phyloP scores from a whole-genome alignment of 2,329 filamentous ascomycete species.

The Aurifilum marmelostoma region DNA sequence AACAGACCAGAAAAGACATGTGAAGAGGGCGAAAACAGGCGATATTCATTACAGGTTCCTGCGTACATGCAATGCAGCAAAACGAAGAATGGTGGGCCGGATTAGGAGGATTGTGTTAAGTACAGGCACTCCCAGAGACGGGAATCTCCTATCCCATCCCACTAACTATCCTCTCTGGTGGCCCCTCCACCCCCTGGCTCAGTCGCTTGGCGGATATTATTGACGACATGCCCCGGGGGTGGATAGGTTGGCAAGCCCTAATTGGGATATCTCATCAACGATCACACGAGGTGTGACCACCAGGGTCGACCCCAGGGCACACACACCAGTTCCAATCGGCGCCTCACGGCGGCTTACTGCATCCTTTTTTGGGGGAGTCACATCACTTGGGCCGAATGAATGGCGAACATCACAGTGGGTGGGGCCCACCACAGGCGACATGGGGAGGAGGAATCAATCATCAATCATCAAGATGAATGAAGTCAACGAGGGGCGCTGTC shows the following conservation, averaged over 20 bases:
- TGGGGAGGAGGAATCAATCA: neutral
- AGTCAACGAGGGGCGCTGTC: neutral
- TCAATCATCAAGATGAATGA: neutral
- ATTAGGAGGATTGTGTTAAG: neutral
- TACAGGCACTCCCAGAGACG: neutral
- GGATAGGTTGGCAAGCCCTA: neutral
- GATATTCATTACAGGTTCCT: neutral
- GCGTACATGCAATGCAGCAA: neutral
- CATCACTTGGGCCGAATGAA: conserved; percentile 1
- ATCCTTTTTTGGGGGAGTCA: neutral
- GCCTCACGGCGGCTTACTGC: neutral
- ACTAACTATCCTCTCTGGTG: neutral
- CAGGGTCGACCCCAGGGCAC: neutral
- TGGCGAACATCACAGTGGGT: neutral
- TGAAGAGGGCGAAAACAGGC: neutral
- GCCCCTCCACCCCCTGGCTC: neutral
- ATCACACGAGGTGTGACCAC: conserved; percentile 6
- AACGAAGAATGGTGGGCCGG: neutral
- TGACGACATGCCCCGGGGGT: neutral
- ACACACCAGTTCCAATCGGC: neutral
- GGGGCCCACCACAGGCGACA: neutral
- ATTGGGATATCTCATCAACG: conserved; percentile 4
- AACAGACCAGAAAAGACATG: neutral
- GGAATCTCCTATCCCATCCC: neutral
- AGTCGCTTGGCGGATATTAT: conserved; percentile 1